Percentiles rank a stretch among this genome's conserved stretches.
Evolutionary conservation across 164 flowering plant species (phyloP).

Genomic region (Chimonanthus salicifolius): DNA sequence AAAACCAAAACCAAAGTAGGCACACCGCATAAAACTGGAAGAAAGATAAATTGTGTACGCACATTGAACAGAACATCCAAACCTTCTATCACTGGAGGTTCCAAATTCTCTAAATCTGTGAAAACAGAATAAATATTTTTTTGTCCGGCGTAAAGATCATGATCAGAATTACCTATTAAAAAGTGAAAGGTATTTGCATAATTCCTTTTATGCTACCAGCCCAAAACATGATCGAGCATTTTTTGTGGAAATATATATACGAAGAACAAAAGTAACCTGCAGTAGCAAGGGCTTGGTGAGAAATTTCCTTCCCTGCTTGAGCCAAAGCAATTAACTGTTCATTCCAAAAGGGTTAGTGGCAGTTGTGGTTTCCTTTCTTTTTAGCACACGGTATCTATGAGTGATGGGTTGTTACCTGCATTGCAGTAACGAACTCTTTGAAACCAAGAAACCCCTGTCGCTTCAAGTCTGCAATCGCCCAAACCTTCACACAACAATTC

Average conservation of each 20-base stretch:
- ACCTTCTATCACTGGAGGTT: constrained; percentile 62
- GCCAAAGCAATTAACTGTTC: constrained; percentile 73
- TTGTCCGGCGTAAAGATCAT: not conserved
- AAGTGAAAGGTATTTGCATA: no score
- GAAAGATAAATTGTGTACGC: constrained; percentile 20
- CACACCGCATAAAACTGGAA: not conserved
- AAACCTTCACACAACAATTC: constrained; percentile 42
- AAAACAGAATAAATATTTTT: constrained; percentile 1
- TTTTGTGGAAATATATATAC: not conserved
- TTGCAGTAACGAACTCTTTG: constrained; percentile 71
- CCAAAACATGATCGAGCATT: not conserved
- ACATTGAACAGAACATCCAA: constrained; percentile 63
- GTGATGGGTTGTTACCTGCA: constrained; percentile 55
- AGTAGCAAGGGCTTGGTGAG: constrained; percentile 41
- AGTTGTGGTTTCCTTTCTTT: not conserved
- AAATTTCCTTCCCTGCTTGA: constrained; percentile 68
- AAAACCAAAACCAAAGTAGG: not conserved
- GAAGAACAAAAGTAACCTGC: constrained; percentile 31
- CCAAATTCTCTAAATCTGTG: constrained; percentile 26
- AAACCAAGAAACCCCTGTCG: constrained; percentile 88
- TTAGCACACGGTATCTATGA: not conserved
- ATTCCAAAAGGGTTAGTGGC: constrained; percentile 6
- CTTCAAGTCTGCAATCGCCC: constrained; percentile 95
- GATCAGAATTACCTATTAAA: not conserved
- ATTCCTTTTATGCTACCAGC: no score